phyloP scores from a whole-genome alignment of 805 yeast genomes.

The Clavispora vitiphila region DNA sequence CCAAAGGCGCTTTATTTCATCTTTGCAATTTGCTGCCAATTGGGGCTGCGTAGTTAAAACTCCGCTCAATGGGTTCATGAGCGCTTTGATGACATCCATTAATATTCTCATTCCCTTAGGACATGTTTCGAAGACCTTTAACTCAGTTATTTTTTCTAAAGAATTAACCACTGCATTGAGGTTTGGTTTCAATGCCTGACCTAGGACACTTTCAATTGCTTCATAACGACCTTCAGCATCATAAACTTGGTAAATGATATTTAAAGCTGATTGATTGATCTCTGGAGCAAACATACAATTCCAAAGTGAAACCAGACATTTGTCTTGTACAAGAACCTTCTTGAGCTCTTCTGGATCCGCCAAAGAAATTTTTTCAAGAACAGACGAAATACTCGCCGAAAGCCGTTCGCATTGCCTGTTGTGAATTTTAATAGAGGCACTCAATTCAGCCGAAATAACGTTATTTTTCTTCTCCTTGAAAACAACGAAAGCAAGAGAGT shows the following conservation, averaged over 20 bases:
- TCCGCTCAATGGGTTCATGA: slow-evolving; percentile 66
- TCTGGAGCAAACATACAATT: slow-evolving; percentile 66
- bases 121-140: slow-evolving; percentile 62
- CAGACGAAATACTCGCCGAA: slow-evolving; percentile 15
- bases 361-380: slow-evolving; percentile 31
- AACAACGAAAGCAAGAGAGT: slow-evolving; percentile 15
- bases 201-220: slow-evolving; percentile 56
- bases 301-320: slow-evolving; percentile 63
- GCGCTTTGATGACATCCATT: slow-evolving; percentile 63
- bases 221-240: slow-evolving; percentile 74
- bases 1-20: slow-evolving; percentile 53
- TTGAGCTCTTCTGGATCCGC: slow-evolving; percentile 23
- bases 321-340: slow-evolving; percentile 18
- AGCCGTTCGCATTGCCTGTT: slow-evolving; percentile 24
- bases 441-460: slow-evolving; percentile 14
- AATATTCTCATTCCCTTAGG: slow-evolving; percentile 69
- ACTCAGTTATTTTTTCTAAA: slow-evolving; percentile 39
- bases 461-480: slow-evolving; percentile 21
- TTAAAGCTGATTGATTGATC: slow-evolving; percentile 64
- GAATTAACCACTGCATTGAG: slow-evolving; percentile 46
- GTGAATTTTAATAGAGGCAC: slow-evolving; percentile 26
- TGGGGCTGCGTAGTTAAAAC: slow-evolving; percentile 25
- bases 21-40: slow-evolving; percentile 2
- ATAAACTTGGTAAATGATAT: slow-evolving; percentile 67
- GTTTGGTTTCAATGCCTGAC: slow-evolving; percentile 38